These are phyloP conservation scores for Globisporangium perplexum DNA, from an alignment of 352 stramenopile species.

Conservation along the genomic window DNA sequence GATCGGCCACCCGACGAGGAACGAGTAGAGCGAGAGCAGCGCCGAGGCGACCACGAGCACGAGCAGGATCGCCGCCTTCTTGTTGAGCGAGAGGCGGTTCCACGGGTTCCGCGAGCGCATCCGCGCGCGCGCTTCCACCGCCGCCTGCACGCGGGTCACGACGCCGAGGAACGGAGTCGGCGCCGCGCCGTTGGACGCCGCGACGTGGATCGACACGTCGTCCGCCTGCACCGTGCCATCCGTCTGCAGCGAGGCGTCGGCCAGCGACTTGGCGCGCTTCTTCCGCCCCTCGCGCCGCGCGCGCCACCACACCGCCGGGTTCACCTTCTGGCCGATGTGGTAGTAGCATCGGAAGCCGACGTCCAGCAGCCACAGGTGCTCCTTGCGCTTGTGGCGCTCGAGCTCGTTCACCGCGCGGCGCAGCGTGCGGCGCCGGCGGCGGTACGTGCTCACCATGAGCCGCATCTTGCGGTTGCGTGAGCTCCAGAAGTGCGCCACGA, in stretches of 20 bases:
- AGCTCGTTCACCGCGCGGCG: conserved; percentile 42
- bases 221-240: conserved; percentile 14
- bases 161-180: background rate
- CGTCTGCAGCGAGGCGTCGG: conserved; percentile 2
- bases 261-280: conserved; percentile 7
- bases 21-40: conserved; percentile 49
- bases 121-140: conserved; percentile 30
- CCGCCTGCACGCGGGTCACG: conserved; percentile 24
- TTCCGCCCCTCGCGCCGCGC: background rate
- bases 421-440: conserved; percentile 46
- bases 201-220: conserved; percentile 25
- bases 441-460: conserved; percentile 69
- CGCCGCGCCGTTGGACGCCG: background rate
- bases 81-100: conserved; percentile 35
- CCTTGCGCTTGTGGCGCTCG: conserved; percentile 53
- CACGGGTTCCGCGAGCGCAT: conserved; percentile 48
- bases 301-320: conserved; percentile 20
- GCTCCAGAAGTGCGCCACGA: conserved; percentile 75
- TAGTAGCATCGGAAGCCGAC: conserved; percentile 72
- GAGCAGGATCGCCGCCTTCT: conserved; percentile 40
- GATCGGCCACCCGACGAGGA: conserved; percentile 68
- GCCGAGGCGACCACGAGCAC: conserved; percentile 48
- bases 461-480: conserved; percentile 76
- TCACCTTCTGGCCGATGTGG: conserved; percentile 40
- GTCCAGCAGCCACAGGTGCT: conserved; percentile 68